These are phyloP conservation scores for Coffea humblotiana DNA, from an alignment of 305 asterid genomes.

Conservation along the genomic window DNA sequence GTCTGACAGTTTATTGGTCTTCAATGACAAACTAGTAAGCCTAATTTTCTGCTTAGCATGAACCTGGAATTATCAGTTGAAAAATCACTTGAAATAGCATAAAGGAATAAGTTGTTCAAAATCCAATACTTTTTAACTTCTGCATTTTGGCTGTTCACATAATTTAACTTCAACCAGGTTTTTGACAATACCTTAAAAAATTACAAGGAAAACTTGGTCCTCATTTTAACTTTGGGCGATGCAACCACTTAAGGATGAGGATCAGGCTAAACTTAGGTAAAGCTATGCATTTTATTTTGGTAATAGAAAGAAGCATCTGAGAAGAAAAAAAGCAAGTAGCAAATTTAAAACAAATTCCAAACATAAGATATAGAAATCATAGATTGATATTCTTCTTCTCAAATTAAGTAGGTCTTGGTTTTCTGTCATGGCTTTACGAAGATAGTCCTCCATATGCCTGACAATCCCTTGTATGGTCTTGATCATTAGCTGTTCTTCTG, in stretches of 20 bases:
- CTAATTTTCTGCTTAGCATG: neutral
- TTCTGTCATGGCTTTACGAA: conserved; percentile 42
- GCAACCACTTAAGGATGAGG: neutral
- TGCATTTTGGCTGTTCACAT: neutral
- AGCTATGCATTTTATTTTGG: neutral
- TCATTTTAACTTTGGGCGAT: neutral
- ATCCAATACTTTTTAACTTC: neutral
- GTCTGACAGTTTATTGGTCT: neutral
- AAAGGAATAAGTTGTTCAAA: neutral
- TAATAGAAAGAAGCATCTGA: neutral
- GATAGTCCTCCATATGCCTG: conserved; percentile 16
- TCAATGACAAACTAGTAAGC: neutral
- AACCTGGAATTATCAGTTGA: neutral
- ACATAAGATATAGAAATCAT: neutral
- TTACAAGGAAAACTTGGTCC: neutral
- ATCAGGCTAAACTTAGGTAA: neutral
- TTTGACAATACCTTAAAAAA: neutral
- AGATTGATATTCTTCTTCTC: neutral
- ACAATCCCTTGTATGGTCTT: neutral
- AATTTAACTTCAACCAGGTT: neutral
- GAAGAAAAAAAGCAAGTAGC: too few relatives aligned
- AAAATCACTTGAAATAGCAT: neutral
- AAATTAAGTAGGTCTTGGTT: neutral
- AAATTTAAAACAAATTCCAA: neutral
- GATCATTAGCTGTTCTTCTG: neutral